These are phyloP conservation scores for Neurospora sp. DNA, from an alignment of 495 filamentous ascomycete genomes.

Conservation along the genomic window DNA sequence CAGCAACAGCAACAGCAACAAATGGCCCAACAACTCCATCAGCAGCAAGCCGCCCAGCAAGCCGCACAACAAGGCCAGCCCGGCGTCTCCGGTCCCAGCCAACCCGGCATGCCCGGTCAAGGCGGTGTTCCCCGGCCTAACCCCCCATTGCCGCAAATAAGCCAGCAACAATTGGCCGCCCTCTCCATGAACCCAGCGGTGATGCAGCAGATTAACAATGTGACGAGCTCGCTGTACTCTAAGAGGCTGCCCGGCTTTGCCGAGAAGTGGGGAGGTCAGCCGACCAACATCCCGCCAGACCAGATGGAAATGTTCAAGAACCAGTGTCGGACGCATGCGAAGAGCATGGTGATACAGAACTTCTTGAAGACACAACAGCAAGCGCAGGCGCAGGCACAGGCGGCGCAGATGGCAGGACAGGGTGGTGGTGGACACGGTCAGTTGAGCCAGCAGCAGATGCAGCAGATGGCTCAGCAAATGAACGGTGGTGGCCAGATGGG, in stretches of 20 bases:
- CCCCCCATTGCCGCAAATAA: slow-evolving; percentile 10
- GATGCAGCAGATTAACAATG: slow-evolving; percentile 16
- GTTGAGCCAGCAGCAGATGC: neutral
- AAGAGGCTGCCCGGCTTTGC: slow-evolving; percentile 38
- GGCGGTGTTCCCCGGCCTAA: neutral
- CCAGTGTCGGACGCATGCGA: slow-evolving; percentile 13
- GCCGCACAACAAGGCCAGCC: neutral
- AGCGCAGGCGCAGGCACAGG: slow-evolving; percentile 29
- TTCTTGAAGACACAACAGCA: slow-evolving; percentile 18
- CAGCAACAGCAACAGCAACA: slow-evolving; percentile 31
- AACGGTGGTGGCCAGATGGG: neutral
- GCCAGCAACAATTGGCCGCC: slow-evolving; percentile 18
- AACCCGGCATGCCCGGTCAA: neutral
- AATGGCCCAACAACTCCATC: slow-evolving; percentile 24
- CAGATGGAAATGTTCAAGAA: slow-evolving; percentile 21
- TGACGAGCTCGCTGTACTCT: slow-evolving; percentile 32
- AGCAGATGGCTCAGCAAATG: neutral
- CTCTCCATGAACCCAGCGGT: slow-evolving; percentile 3
- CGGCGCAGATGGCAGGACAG: slow-evolving; percentile 18
- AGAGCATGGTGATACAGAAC: slow-evolving; percentile 5
- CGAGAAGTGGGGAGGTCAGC: slow-evolving; percentile 23
- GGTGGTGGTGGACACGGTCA: neutral
- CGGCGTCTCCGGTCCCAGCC: neutral
- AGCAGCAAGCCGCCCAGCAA: slow-evolving; percentile 4
- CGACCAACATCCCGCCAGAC: slow-evolving; percentile 24